These are phyloP conservation scores for Trametes cubensis DNA, from an alignment of 768 basidiomycete genomes.

Conservation along the genomic window DNA sequence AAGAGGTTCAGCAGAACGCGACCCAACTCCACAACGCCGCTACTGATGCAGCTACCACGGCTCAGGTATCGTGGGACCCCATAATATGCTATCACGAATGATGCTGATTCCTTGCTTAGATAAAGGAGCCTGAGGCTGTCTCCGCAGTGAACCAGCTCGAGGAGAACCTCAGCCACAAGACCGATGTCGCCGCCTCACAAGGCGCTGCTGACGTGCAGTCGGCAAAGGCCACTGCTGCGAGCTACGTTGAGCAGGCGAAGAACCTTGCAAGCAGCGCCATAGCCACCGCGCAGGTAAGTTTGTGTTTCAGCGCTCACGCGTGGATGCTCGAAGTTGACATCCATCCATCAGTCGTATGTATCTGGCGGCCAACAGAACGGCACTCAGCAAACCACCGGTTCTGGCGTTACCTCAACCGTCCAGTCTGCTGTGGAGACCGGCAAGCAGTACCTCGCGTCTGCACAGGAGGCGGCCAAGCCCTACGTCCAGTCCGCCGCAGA, in stretches of 20 bases:
- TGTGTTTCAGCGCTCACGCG: neutral
- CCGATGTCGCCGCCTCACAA: slow-evolving; percentile 56
- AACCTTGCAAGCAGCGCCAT: slow-evolving; percentile 46
- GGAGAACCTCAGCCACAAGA: slow-evolving; percentile 39
- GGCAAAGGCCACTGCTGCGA: slow-evolving; percentile 47
- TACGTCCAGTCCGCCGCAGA: slow-evolving; percentile 44
- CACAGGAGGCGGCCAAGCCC: slow-evolving; percentile 35
- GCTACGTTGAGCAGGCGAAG: slow-evolving; percentile 61
- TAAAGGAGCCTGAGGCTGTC: slow-evolving; percentile 27
- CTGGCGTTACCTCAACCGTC: slow-evolving; percentile 38
- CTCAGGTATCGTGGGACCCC: slow-evolving; percentile 43
- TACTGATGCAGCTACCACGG: slow-evolving; percentile 52
- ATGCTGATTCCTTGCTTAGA: slow-evolving; percentile 4
- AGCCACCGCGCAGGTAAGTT: slow-evolving; percentile 48
- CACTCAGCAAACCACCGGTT: slow-evolving; percentile 34
- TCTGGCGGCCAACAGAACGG: slow-evolving; percentile 11
- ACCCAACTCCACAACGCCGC: slow-evolving; percentile 49
- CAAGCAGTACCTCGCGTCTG: slow-evolving; percentile 39
- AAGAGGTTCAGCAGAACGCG: slow-evolving; percentile 51
- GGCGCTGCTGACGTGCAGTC: slow-evolving; percentile 54
- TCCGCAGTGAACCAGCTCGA: slow-evolving; percentile 36
- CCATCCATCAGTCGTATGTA: slow-evolving; percentile 26
- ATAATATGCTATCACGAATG: neutral
- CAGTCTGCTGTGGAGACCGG: slow-evolving; percentile 35
- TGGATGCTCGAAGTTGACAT: neutral